Evolutionary conservation across 805 yeast genomes (phyloP).

Genomic region (Grigorovia transvaalensis): DNA sequence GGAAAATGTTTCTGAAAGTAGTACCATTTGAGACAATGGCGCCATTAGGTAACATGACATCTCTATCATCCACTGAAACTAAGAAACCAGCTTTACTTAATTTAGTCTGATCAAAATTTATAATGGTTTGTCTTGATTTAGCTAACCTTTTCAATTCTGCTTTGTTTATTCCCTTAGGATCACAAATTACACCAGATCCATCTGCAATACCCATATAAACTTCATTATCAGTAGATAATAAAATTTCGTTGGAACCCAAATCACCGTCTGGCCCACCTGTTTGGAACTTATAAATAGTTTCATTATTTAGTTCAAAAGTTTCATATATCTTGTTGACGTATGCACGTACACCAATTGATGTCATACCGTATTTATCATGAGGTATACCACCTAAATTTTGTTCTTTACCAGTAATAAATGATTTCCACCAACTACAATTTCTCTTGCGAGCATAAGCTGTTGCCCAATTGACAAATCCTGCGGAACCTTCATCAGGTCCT

Average conservation of each 20-base stretch:
- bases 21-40: constrained; percentile 68
- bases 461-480: constrained; percentile 94
- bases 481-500: constrained; percentile 99
- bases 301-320: constrained; percentile 51
- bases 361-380: constrained; percentile 97
- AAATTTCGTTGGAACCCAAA: constrained; percentile 89
- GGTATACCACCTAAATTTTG: constrained; percentile 94
- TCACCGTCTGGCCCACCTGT: constrained; percentile 99
- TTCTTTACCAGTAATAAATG: constrained; percentile 93
- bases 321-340: constrained; percentile 82
- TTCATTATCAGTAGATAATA: constrained; percentile 67
- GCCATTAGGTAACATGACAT: constrained; percentile 70
- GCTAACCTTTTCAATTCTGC: constrained; percentile 73
- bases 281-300: constrained; percentile 67
- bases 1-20: constrained; percentile 84
- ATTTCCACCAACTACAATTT: constrained; percentile 98
- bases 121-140: constrained; percentile 60
- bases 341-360: constrained; percentile 86
- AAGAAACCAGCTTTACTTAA: constrained; percentile 69
- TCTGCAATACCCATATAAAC: constrained; percentile 81
- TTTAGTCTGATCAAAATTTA: constrained; percentile 53
- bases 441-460: constrained; percentile 83
- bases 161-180: constrained; percentile 81
- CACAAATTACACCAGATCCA: constrained; percentile 92
- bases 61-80: constrained; percentile 77